A percentile compares a stretch with the other conserved stretches of the same genome.
Conservation (phyloP, 441 rosid species). For the Populus tomentosa region DNA sequence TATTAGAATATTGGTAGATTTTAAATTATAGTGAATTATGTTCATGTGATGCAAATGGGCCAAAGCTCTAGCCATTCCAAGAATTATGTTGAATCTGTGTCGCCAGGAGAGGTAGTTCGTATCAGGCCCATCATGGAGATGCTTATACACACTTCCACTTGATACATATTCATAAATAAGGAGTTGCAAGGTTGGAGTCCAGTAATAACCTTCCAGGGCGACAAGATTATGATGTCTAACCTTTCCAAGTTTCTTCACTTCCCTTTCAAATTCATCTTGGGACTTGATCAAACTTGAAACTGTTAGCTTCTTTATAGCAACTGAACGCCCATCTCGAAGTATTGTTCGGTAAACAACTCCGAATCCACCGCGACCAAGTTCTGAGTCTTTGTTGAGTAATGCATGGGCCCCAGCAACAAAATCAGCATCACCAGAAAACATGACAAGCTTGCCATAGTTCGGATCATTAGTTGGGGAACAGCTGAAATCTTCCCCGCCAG, state of each 20-base stretch:
- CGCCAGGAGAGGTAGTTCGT: conserved; percentile 63
- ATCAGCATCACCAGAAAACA: conserved; percentile 88
- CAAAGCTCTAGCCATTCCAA: conserved; percentile 89
- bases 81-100: conserved; percentile 71
- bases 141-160: conserved; percentile 73
- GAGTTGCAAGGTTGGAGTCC: conserved; percentile 87
- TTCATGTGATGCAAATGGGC: conserved; percentile 72
- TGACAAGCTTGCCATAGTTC: conserved; percentile 85
- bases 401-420: conserved; percentile 74
- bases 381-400: conserved; percentile 85
- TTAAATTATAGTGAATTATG: conserved; percentile 82
- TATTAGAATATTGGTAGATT: conserved; percentile 80
- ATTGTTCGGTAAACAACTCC: conserved; percentile 82
- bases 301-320: conserved; percentile 91
- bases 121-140: conserved; percentile 56
- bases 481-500: conserved; percentile 80
- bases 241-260: conserved; percentile 66
- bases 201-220: conserved; percentile 85
- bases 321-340: conserved; percentile 78
- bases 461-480: conserved; percentile 78
- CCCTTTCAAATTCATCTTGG: conserved; percentile 83
- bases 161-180: conserved; percentile 73
- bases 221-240: conserved; percentile 70
- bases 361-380: conserved; percentile 94
- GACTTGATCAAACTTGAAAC: conserved; percentile 83